Evolutionary conservation across 305 asterid species (phyloP).

Genomic region (Rubia peregrina): DNA sequence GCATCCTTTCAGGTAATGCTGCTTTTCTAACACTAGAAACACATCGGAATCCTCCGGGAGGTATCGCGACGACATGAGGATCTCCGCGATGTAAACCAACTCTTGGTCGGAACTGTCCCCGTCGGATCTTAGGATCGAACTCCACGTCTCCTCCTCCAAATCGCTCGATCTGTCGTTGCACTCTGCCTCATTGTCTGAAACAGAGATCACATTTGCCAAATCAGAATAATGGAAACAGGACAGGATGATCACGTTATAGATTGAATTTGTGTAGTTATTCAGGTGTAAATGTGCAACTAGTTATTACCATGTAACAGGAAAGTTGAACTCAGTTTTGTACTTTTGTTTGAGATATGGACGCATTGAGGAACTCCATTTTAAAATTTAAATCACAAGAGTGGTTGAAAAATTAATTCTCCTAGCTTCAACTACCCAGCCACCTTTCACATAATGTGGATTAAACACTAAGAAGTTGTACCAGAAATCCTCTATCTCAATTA

Average conservation of each 20-base stretch:
- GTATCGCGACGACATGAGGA: conserved; percentile 52
- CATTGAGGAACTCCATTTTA: neutral
- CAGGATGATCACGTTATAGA: no score
- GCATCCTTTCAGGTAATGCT: conserved; percentile 50
- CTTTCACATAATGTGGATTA: neutral
- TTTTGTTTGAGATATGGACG: neutral
- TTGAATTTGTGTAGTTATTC: no score
- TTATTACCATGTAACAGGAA: no score
- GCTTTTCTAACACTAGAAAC: conserved; percentile 63
- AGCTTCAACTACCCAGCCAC: conserved; percentile 6
- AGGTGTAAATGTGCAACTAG: no score
- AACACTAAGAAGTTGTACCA: neutral
- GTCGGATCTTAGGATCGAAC: conserved; percentile 29
- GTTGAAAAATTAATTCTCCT: neutral
- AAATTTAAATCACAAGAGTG: neutral
- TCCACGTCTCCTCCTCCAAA: conserved; percentile 59
- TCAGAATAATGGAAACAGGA: neutral
- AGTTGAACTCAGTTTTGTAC: neutral
- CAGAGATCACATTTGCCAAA: neutral
- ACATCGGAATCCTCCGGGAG: conserved; percentile 52
- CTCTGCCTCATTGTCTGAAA: conserved; percentile 31
- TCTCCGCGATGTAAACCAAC: conserved; percentile 52
- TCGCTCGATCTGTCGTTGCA: conserved; percentile 30
- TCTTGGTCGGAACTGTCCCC: conserved; percentile 40
- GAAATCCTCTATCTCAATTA: no score